Percentiles rank a stretch among this genome's conserved stretches.
phyloP scores from a whole-genome alignment of 257 asterid genomes.

The Echium plantagineum region DNA sequence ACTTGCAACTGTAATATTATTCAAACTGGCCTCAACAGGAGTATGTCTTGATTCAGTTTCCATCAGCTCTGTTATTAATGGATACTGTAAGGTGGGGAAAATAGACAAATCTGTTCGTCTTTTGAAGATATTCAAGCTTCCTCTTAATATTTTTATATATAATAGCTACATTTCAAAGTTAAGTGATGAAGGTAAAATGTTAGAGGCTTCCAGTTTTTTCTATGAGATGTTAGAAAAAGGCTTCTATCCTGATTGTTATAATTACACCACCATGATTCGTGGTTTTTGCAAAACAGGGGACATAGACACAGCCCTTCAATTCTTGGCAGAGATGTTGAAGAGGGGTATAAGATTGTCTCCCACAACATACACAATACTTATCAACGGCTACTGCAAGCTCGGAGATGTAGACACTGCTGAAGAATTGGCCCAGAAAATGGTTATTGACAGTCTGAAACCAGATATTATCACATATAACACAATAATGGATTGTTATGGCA shows the following conservation, averaged over 20 bases:
- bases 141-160: constrained; percentile 15
- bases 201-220: constrained; percentile 11
- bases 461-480: constrained; percentile 16
- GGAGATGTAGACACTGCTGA: constrained; percentile 14
- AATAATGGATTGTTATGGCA: constrained; percentile 18
- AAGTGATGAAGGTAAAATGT: constrained; percentile 14
- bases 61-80: constrained; percentile 17
- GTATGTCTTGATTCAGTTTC: constrained; percentile 19
- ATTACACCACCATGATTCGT: too few relatives aligned
- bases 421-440: constrained; percentile 13
- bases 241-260: too few relatives aligned
- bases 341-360: constrained; percentile 13
- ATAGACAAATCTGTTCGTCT: constrained; percentile 11
- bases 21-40: constrained; percentile 13
- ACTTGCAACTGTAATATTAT: constrained; percentile 15
- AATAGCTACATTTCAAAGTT: constrained; percentile 15
- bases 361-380: constrained; percentile 11
- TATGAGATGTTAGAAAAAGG: constrained; percentile 15
- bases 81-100: constrained; percentile 20
- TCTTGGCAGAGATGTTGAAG: constrained; percentile 15
- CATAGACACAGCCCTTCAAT: constrained; percentile 3
- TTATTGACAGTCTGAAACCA: constrained; percentile 11
- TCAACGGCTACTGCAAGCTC: constrained; percentile 14
- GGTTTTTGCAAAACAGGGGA: too few relatives aligned
- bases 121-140: constrained; percentile 11